Evolutionary conservation across 805 yeast species (phyloP).

Genomic region (Metschnikowia koreensis): DNA sequence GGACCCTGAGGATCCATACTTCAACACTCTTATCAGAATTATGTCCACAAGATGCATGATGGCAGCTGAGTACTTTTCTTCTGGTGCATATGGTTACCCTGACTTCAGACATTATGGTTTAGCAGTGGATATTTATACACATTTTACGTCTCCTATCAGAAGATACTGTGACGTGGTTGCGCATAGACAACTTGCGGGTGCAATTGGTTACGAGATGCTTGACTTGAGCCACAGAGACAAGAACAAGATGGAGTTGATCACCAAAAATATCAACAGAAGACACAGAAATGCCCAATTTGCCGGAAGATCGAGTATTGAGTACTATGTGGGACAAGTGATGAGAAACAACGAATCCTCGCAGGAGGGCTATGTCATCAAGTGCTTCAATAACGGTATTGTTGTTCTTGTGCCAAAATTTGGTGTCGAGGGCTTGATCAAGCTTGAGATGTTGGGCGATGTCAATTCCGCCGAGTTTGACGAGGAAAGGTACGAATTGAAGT

Average conservation of each 20-base stretch:
- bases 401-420: constrained; percentile 95
- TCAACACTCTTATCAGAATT: constrained; percentile 89
- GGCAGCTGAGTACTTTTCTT: constrained; percentile 96
- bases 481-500: constrained; percentile 66
- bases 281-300: constrained; percentile 99
- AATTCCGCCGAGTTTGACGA: constrained; percentile 70
- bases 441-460: constrained; percentile 70
- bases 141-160: constrained; percentile 97
- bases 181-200: constrained; percentile 97
- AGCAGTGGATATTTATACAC: constrained; percentile 96
- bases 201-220: constrained; percentile 87
- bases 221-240: constrained; percentile 84
- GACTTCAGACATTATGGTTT: constrained; percentile 96
- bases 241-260: constrained; percentile 82
- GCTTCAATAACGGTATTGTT: constrained; percentile 91
- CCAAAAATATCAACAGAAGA: constrained; percentile 84
- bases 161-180: constrained; percentile 98
- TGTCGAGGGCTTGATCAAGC: constrained; percentile 85
- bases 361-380: constrained; percentile 89
- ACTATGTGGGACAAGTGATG: constrained; percentile 97
- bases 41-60: constrained; percentile 99
- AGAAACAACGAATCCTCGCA: constrained; percentile 75
- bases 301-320: constrained; percentile 96
- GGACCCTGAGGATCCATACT: constrained; percentile 81
- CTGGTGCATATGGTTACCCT: constrained; percentile 85